Evolutionary conservation across 2,329 filamentous ascomycete species (phyloP).

Genomic region (Tricladium varicosporioides): DNA sequence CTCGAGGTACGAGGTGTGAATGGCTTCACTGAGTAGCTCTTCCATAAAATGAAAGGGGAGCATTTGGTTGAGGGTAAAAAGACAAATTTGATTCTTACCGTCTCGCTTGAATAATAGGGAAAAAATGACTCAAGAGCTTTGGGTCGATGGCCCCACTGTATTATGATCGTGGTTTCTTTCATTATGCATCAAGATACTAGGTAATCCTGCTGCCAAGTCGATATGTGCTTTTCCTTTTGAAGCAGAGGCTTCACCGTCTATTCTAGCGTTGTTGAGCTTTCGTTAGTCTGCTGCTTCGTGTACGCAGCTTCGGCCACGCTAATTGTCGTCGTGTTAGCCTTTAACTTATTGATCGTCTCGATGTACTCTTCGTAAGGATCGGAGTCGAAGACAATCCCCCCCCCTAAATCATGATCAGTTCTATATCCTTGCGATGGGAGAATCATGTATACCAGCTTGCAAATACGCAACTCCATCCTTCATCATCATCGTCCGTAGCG

Average conservation of each 20-base stretch:
- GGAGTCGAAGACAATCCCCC: constrained; percentile 92
- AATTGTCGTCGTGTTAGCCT: constrained; percentile 86
- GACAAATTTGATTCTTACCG: no score
- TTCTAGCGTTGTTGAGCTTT: constrained; percentile 7
- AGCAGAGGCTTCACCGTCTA: not conserved
- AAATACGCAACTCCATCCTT: constrained; percentile 91
- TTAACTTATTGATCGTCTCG: constrained; percentile 95
- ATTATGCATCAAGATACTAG: constrained; percentile 1
- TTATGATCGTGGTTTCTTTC: not conserved
- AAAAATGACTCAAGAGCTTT: not conserved
- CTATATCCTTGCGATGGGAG: no score
- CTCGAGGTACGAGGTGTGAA: not conserved
- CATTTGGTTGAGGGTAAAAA: not conserved
- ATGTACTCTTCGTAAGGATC: constrained; percentile 90
- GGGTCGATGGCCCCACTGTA: not conserved
- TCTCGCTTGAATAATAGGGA: no score
- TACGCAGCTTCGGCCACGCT: constrained; percentile 70
- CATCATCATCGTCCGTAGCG: constrained; percentile 80
- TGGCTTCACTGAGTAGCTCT: not conserved
- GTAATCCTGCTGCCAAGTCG: constrained; percentile 24
- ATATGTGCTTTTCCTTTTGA: constrained; percentile 19
- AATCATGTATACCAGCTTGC: constrained; percentile 74
- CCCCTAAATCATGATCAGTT: constrained; percentile 45
- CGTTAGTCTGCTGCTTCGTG: constrained; percentile 16
- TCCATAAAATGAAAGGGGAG: not conserved